phyloP scores from a whole-genome alignment of 2,329 filamentous ascomycete genomes.

The Colletotrichum spaethianum region DNA sequence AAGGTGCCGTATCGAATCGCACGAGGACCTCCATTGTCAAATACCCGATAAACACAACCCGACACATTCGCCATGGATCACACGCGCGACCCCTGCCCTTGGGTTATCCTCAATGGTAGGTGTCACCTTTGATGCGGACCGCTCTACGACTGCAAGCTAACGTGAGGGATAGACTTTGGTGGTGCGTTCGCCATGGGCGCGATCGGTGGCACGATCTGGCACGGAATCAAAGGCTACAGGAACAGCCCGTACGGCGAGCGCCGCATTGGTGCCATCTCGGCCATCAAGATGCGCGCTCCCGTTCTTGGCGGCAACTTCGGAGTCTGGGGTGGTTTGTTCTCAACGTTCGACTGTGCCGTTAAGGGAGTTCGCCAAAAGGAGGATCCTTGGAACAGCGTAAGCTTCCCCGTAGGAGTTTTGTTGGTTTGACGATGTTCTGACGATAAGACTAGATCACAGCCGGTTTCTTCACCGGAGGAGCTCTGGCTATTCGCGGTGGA shows the following conservation, averaged over 20 bases:
- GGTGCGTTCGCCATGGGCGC: slow-evolving; percentile 96
- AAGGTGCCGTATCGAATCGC: background rate
- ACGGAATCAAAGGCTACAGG: slow-evolving; percentile 94
- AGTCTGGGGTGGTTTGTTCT: slow-evolving; percentile 97
- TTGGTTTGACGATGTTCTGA: background rate
- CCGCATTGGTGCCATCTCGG: slow-evolving; percentile 94
- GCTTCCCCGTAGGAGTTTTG: background rate
- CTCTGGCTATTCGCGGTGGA: slow-evolving; percentile 91
- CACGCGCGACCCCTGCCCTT: slow-evolving; percentile 95
- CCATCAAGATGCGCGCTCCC: slow-evolving; percentile 96
- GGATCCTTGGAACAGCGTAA: slow-evolving; percentile 81
- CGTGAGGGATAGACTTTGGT: slow-evolving; percentile 75
- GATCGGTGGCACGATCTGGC: slow-evolving; percentile 90
- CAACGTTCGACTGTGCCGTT: slow-evolving; percentile 92
- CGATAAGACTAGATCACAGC: slow-evolving; percentile 78
- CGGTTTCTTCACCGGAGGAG: slow-evolving; percentile 95
- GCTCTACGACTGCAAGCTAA: background rate
- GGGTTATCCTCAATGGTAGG: slow-evolving; percentile 86
- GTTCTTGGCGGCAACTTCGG: slow-evolving; percentile 98
- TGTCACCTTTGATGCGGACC: background rate
- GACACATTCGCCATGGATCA: slow-evolving; percentile 80
- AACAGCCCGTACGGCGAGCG: slow-evolving; percentile 94
- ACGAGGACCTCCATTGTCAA: background rate
- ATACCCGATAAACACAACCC: slow-evolving; percentile 27
- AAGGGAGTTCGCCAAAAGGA: slow-evolving; percentile 97